These are phyloP conservation scores for Fusarium coicis DNA, from an alignment of 2,329 filamentous ascomycete species.

Conservation along the genomic window DNA sequence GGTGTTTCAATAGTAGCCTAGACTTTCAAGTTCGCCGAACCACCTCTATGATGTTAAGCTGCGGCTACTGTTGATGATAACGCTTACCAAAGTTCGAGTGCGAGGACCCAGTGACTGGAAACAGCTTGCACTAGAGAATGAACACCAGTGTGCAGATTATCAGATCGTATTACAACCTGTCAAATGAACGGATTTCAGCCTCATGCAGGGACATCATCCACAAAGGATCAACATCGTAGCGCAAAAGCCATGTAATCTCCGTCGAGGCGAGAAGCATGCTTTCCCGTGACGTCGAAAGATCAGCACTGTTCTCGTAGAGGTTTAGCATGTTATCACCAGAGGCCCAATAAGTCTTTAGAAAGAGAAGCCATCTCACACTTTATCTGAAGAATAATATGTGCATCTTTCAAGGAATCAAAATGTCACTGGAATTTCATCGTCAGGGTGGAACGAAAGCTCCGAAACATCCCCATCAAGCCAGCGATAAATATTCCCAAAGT, in stretches of 20 bases:
- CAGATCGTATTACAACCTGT: background rate
- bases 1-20: background rate
- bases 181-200: background rate
- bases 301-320: background rate
- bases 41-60: background rate
- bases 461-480: background rate
- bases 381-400: background rate
- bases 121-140: background rate
- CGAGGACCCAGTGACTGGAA: background rate
- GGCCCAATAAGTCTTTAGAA: background rate
- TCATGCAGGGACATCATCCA: background rate
- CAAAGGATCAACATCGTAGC: background rate
- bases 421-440: background rate
- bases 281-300: background rate
- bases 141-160: background rate
- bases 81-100: background rate
- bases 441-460: slow-evolving; percentile 17
- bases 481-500: background rate
- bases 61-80: background rate
- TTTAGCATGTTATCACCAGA: background rate
- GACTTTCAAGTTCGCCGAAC: slow-evolving; percentile 15
- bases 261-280: background rate
- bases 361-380: background rate
- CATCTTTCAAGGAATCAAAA: background rate
- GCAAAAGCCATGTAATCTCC: slow-evolving; percentile 2